phyloP scores from a whole-genome alignment of 148 eudicot genomes.

The Vaccinium corymbosum region DNA sequence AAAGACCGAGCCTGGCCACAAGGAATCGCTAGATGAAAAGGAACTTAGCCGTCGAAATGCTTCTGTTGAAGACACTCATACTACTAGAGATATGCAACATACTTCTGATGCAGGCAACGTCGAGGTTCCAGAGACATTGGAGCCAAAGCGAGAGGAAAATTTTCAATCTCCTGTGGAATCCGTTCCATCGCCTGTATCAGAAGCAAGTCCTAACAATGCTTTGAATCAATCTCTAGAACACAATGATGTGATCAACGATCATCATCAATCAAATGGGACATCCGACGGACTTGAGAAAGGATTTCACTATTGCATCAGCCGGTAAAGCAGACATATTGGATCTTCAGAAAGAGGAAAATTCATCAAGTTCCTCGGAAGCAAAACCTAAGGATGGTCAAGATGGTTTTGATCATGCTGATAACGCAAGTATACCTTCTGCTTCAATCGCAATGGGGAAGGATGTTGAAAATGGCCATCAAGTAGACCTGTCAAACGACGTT shows the following conservation, averaged over 20 bases:
- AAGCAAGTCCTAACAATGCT: conserved; percentile 11
- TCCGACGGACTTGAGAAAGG: conserved; percentile 13
- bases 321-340: conserved; percentile 9
- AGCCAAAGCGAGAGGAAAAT: conserved; percentile 7
- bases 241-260: not conserved
- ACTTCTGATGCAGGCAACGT: not conserved
- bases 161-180: not conserved
- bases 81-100: not conserved
- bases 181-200: not conserved
- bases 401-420: not conserved
- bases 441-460: conserved; percentile 18
- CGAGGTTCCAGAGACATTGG: conserved; percentile 1
- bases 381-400: not conserved
- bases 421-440: not conserved
- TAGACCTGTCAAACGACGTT: not conserved
- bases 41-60: not conserved
- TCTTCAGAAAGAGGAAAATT: conserved; percentile 5
- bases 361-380: not conserved
- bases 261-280: not conserved
- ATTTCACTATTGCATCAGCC: not conserved
- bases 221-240: conserved; percentile 13
- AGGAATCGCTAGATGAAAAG: not conserved
- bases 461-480: conserved; percentile 6
- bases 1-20: not conserved
- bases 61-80: conserved; percentile 2